Evolutionary conservation across 805 yeast species (phyloP), one percentile per base, ranked within the genome.

Genomic region (Candida coquimbonensis): DNA sequence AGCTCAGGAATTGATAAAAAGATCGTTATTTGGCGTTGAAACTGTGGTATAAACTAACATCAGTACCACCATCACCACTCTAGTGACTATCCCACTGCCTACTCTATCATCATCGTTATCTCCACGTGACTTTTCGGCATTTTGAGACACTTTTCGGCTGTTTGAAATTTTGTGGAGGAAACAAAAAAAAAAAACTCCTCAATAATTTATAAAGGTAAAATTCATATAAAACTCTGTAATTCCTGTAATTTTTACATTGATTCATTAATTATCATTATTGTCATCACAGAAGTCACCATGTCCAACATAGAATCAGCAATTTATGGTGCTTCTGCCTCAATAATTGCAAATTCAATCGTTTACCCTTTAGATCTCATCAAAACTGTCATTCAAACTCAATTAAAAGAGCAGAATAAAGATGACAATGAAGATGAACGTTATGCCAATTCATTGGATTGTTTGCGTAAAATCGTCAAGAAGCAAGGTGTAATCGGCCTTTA

Each of bases 321-420:
- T 14, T 80, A 86, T 42, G 96, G 95, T 0, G 87, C 95, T 0
- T 70, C 83, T 40, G 93, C 95, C 9, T 86, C 95, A 1, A 82
- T 81, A 21, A 61, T 84, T 42, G 95, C 96, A 36, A 87, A 85
- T 65, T 68, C 87, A 8, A 69, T 80, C 38, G 90, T 87, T 1
- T 87, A 87, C 57, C 96, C 96, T 0, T 65, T 87, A 39, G 96
- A 87, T 59, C 68, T 87, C 56, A 75, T 84, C 50, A 86, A 86
- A 60, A 84, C 93, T 0, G 69, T 81, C 48, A 77, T 86, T 39
- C 95, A 86, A 58, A 81, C 89, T 4, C 93, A 86, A 61, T 51
- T 65, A 26, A 59, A 60, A 9, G 46, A 45, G 31, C 31, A 29
- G 5, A 49, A 45, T 8, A 42, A 39, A 6, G 44, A 41, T 7